These are phyloP conservation scores for Clathrus columnatus DNA, from an alignment of 768 basidiomycete genomes.

Conservation along the genomic window DNA sequence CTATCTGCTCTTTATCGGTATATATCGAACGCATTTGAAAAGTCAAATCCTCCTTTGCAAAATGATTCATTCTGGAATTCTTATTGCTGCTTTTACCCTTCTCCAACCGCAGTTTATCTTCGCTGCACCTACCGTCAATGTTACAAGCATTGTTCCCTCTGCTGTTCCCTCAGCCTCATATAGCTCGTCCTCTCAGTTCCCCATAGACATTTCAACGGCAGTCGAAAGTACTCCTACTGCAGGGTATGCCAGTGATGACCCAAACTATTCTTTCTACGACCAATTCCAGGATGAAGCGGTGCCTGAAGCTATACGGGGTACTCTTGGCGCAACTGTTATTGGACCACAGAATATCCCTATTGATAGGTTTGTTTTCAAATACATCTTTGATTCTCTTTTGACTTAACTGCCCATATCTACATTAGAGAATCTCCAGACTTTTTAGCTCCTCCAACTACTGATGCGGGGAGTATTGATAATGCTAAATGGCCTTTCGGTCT, in stretches of 20 bases:
- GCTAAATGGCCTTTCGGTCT: slow-evolving; percentile 51
- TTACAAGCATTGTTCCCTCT: background rate
- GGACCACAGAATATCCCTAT: slow-evolving; percentile 34
- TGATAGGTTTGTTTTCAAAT: slow-evolving; percentile 17
- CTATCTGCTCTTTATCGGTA: too few relatives aligned
- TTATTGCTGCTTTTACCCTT: background rate
- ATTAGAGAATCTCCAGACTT: slow-evolving; percentile 32
- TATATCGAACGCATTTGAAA: too few relatives aligned
- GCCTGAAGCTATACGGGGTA: slow-evolving; percentile 30
- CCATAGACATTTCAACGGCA: slow-evolving; percentile 9
- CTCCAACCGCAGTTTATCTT: background rate
- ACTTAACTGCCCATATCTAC: background rate
- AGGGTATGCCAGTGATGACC: slow-evolving; percentile 34
- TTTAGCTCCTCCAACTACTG: slow-evolving; percentile 37
- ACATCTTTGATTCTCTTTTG: background rate
- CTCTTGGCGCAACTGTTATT: slow-evolving; percentile 32
- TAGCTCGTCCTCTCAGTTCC: slow-evolving; percentile 22
- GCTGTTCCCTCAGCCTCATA: slow-evolving; percentile 15
- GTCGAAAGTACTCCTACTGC: slow-evolving; percentile 31
- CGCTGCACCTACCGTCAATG: background rate
- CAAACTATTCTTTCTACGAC: slow-evolving; percentile 35
- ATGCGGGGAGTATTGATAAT: slow-evolving; percentile 38
- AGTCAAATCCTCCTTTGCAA: too few relatives aligned
- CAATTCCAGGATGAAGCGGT: slow-evolving; percentile 13
- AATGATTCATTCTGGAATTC: background rate